Conservation (phyloP, 73 alveolate species). For the Stentor roeselii region DNA sequence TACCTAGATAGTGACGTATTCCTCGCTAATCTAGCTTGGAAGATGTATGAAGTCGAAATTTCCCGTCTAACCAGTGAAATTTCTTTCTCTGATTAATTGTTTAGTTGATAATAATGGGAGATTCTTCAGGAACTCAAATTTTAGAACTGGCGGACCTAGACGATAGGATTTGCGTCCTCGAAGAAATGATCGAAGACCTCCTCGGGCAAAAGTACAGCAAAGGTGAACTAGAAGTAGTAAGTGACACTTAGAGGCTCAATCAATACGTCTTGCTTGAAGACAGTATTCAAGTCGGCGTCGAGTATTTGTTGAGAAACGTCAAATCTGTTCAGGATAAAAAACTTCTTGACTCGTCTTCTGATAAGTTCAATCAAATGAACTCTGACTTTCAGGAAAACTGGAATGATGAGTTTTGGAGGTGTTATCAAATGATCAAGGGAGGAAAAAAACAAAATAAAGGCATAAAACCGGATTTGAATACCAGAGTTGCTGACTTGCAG, state of each 20-base stretch:
- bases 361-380: not conserved
- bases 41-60: constrained; percentile 9
- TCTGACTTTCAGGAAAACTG: constrained; percentile 18
- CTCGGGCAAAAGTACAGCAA: not conserved
- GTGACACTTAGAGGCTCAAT: not conserved
- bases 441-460: not conserved
- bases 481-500: not conserved
- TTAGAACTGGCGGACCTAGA: not conserved
- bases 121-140: not conserved
- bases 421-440: constrained; percentile 13
- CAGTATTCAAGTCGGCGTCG: not conserved
- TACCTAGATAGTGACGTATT: not conserved
- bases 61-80: not conserved
- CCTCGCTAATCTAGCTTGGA: constrained; percentile 15
- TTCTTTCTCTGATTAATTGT: not conserved
- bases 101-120: not conserved
- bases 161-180: not conserved
- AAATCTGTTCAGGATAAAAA: not conserved
- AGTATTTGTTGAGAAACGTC: not conserved
- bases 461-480: not conserved
- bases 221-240: not conserved
- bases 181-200: not conserved
- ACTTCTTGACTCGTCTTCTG: not conserved
- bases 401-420: constrained; percentile 20
- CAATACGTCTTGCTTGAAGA: constrained; percentile 13